These are phyloP conservation scores for Plasmodium relictum DNA, from an alignment of 169 alveolate species.

Conservation along the genomic window DNA sequence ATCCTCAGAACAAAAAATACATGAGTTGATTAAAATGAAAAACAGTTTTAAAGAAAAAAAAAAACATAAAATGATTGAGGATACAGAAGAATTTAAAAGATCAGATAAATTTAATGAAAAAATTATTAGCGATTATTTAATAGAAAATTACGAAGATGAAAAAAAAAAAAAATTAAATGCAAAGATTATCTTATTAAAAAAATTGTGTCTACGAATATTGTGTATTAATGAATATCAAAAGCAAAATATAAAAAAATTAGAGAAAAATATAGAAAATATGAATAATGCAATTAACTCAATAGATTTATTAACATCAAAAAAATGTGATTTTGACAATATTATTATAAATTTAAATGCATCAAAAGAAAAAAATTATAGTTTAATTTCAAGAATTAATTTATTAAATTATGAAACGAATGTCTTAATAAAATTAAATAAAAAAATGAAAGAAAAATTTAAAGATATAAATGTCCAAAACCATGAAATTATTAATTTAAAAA, in stretches of 20 bases:
- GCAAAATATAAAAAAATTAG: conserved; percentile 58
- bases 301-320: conserved; percentile 46
- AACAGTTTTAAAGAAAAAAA: conserved; percentile 29
- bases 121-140: background rate
- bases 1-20: conserved; percentile 66
- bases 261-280: conserved; percentile 74
- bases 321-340: conserved; percentile 76
- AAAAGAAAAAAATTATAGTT: conserved; percentile 73
- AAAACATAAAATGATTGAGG: conserved; percentile 16
- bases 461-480: conserved; percentile 42
- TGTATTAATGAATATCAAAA: conserved; percentile 74
- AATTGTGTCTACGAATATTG: conserved; percentile 61
- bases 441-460: conserved; percentile 72
- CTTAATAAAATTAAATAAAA: conserved; percentile 54
- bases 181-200: conserved; percentile 52
- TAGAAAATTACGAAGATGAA: conserved; percentile 65
- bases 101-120: conserved; percentile 11
- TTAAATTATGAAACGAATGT: conserved; percentile 73
- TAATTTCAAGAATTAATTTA: conserved; percentile 66
- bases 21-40: conserved; percentile 39
- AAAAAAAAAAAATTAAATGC: conserved; percentile 46
- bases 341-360: conserved; percentile 75
- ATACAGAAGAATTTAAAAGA: conserved; percentile 1
- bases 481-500: conserved; percentile 54
- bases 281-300: conserved; percentile 74